A percentile compares a stretch with the other conserved stretches of the same genome.
These are phyloP conservation scores for Glaciozyma martinii DNA, from an alignment of 768 basidiomycete species.

Conservation along the genomic window DNA sequence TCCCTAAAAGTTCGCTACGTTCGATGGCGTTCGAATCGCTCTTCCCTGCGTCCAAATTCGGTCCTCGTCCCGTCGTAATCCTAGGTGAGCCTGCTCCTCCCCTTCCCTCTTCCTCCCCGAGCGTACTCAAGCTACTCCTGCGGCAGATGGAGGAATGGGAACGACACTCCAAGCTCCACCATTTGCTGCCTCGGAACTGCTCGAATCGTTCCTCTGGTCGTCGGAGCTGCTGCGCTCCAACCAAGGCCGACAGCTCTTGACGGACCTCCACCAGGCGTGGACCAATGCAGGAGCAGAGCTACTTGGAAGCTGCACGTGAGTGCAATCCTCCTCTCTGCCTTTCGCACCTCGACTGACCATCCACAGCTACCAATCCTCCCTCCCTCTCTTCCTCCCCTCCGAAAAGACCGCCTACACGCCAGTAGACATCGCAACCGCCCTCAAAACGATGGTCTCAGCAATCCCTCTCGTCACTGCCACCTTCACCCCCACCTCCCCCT, in stretches of 20 bases:
- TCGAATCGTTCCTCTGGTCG: conserved; percentile 39
- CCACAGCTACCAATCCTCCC: conserved; percentile 35
- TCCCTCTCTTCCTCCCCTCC: conserved; percentile 23
- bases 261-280: conserved; percentile 37
- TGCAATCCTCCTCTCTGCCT: neutral
- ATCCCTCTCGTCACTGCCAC: conserved; percentile 8
- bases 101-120: neutral
- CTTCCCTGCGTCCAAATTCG: neutral
- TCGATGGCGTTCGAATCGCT: neutral
- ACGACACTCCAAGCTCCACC: conserved; percentile 22
- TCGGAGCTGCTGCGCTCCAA: conserved; percentile 33
- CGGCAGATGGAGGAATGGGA: conserved; percentile 28
- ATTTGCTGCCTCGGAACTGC: conserved; percentile 2
- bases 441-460: conserved; percentile 21
- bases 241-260: conserved; percentile 33
- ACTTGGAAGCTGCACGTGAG: conserved; percentile 40
- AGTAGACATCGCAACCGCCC: conserved; percentile 3
- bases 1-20: no score
- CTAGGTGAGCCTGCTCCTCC: neutral
- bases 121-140: neutral
- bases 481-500: neutral
- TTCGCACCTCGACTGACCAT: neutral
- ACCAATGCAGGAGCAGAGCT: conserved; percentile 38
- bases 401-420: neutral
- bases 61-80: neutral